phyloP scores from a whole-genome alignment of 495 filamentous ascomycete species.

The Podospora appendiculata region DNA sequence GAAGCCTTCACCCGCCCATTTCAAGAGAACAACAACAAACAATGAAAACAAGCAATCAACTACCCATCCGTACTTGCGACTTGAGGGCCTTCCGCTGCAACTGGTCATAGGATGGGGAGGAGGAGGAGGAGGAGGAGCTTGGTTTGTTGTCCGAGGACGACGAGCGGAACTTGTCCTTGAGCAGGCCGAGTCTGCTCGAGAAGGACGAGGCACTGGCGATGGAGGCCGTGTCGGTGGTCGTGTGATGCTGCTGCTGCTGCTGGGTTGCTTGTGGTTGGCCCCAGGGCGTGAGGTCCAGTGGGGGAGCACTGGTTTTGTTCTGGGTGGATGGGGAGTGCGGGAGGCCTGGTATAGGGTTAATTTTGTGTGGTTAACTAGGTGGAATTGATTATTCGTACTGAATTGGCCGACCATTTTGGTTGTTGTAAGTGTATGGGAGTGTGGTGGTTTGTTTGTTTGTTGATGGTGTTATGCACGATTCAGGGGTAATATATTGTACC shows the following conservation, averaged over 20 bases:
- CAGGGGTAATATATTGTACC: no score
- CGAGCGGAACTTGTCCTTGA: conserved; percentile 11
- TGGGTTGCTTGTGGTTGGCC: neutral
- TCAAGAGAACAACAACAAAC: no score
- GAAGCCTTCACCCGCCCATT: no score
- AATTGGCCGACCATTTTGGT: no score
- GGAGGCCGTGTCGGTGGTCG: conserved; percentile 7
- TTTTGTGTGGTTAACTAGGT: neutral
- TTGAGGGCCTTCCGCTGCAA: conserved; percentile 2
- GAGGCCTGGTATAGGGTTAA: neutral
- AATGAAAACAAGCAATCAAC: no score
- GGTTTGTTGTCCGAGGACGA: neutral
- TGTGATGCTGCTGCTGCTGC: neutral
- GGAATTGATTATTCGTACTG: neutral
- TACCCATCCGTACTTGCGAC: conserved; percentile 15
- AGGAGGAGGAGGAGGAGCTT: neutral
- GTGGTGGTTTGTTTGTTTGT: no score
- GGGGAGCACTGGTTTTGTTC: neutral
- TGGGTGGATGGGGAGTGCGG: neutral
- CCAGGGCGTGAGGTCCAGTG: neutral
- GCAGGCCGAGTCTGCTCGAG: conserved; percentile 12
- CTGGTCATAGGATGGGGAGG: neutral
- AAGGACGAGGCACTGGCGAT: conserved; percentile 7
- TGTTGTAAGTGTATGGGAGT: no score
- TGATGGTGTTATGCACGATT: no score